Evolutionary conservation across 1,284 basidiomycete genomes (phyloP), one percentile per base, ranked within the genome.

Genomic region (Takashimella koratensis): DNA sequence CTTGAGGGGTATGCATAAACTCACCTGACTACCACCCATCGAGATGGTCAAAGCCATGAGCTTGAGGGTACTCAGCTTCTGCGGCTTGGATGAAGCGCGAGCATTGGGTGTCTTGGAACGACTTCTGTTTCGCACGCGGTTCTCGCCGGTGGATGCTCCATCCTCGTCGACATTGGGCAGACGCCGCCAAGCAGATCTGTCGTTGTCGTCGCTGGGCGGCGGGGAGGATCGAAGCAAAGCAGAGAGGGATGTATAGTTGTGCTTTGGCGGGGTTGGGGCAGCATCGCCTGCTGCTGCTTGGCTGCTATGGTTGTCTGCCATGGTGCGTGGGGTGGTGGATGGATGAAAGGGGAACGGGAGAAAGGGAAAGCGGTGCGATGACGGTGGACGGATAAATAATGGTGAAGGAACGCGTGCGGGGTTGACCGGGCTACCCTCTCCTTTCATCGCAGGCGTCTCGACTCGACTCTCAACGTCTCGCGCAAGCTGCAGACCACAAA

Each of bases 11-110:
- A 43, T 43, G 13, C 22, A 43, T 21, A 4, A 26, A 27, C 68
- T 49, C 26, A 73, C 84, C 77, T 97, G 94, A 27, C 93, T 90
- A 10, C 95, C 94, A 23, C 78, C 79, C 64, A 82, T 77, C 3
- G 79, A 79, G 5, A 81, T 62, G 0, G 80, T 81, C 45, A 83
- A 70, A 19, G 76, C 73, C 54, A 81, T 71, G 59, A 81, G 73
- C 26, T 70, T 71, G 58, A 70, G 68, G 12, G 65, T 54, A 24
- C 68, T 70, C 54, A 77, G 59, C 47, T 63, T 59, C 19, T 56
- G 58, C 24, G 41, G 22, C 45, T 63, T 68, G 30, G 30, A 8
- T 16, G 30, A 36, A 16, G 8, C 16, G 20, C n/a, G 42, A 19
- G 16, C 10, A 21, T 43, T 43, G 6, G 42, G 42, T n/a, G n/a